phyloP scores from a whole-genome alignment of 129 eudicot genomes.

The Centrapalus pauciflorus region DNA sequence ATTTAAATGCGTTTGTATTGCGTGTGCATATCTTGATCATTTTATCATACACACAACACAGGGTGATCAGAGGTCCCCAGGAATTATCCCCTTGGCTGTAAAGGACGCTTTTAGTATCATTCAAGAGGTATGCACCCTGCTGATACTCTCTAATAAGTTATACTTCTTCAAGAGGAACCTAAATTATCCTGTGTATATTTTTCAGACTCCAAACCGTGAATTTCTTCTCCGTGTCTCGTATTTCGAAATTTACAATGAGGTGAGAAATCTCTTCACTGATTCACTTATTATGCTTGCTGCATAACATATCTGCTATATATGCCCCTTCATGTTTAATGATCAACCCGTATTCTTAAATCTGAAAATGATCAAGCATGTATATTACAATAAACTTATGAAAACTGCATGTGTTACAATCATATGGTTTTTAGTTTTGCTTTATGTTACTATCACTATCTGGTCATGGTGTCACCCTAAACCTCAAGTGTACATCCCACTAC shows the following conservation, averaged over 20 bases:
- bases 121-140: constrained; percentile 73
- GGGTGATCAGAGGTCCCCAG: constrained; percentile 99
- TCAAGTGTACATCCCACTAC: neutral
- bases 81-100: constrained; percentile 94
- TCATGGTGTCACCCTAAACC: neutral
- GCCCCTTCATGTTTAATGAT: neutral
- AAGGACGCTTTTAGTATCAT: constrained; percentile 97
- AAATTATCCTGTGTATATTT: constrained; percentile 4
- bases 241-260: constrained; percentile 98
- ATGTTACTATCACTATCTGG: neutral
- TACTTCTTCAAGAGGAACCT: constrained; percentile 11
- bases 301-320: neutral
- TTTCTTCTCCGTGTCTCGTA: constrained; percentile 97
- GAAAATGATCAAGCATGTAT: neutral
- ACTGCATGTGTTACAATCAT: neutral
- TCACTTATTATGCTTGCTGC: constrained; percentile 9
- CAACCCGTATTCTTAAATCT: neutral
- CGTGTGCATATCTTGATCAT: constrained; percentile 31
- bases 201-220: constrained; percentile 92
- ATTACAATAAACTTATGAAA: neutral
- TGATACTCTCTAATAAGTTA: neutral
- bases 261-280: constrained; percentile 27
- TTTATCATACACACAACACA: constrained; percentile 33
- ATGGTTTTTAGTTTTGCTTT: neutral
- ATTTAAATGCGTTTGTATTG: constrained; percentile 19